Base-by-base conservation (phyloP, 2,329 filamentous ascomycete genomes). In the Atkinsonella hypoxylon region DNA sequence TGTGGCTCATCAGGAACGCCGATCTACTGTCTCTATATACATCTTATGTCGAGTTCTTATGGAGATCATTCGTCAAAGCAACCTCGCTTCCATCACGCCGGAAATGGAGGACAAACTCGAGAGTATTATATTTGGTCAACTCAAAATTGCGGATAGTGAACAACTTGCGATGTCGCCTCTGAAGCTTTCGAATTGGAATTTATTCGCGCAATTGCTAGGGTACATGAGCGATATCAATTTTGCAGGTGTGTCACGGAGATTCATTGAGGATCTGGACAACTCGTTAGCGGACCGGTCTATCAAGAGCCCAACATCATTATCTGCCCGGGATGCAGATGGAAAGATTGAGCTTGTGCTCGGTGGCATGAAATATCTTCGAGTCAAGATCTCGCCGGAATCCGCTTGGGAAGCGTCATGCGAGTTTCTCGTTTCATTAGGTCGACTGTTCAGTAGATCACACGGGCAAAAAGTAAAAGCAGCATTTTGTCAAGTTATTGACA, bases 161-260 rank as follows among this genome's bases (percentile, higher is more conserved):
- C 82, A 90, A 60, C 72, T 91, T 3, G 73, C 82, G 54, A 74
- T 83, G 9, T 95, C 89, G 0, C 83, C 87, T 0, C 73, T 97
- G 22, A 89, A 89, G 57, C 82, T 93, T 67, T 87, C 93, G 13
- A 98, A 98, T 61, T 98, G 91, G 91, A 87, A 88, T 53, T 82
- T 98, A 2, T 96, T 96, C 64, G 85, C 89, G 18, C 87, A 95
- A 60, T 73, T 98, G 3, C 78, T 98, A 1, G 93, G 94, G n/a
- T 85, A 90, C 39, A 95, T 98, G 87, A 96, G 93, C 67, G 85
- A 87, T 43, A 83, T 93, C 56, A 91, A 94, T 62, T 97, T 98
- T 64, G 72, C 81, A 15, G 87, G 83, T 51, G 90, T 98, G 44
- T 83, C 88, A 3, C 80, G 82, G 50, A 82, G 88, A 45, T 98